Evolutionary conservation across 2,329 filamentous ascomycete species (phyloP), one percentile per base, ranked within the genome.

Genomic region (Phyllosticta citribraziliensis): DNA sequence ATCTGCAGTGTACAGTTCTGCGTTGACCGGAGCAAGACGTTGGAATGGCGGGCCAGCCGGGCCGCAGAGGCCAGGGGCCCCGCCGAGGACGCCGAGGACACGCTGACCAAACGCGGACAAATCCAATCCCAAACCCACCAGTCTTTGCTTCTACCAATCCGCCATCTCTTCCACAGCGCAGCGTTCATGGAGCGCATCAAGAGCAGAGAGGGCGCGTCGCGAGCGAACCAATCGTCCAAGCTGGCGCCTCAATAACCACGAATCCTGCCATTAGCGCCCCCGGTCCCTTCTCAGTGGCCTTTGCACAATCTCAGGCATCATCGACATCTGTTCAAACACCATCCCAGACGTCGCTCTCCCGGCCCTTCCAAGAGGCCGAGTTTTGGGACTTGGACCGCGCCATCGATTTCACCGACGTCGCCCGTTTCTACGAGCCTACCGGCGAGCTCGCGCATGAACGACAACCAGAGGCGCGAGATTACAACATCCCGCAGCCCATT

Each of bases 341-440:
- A 47, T 47, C 17, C 51, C 51, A 53, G 51, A 12, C 51, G 8
- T 53, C 51, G 12, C 20, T 25, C 51, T 53, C 51, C 51, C 20
- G 51, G 51, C 51, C 51, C 51, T 19, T 53, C 51, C 17, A 17
- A 8, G 51, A 53, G 20, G 19, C 53, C 17, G 54, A 61, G 58
- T 61, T 66, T 54, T 75, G 74, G 73, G 73, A 75, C 65, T 77
- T 74, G 74, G 69, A 71, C 33, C 67, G 66, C 52, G 65, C 72
- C 8, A 64, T 72, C 56, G 71, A 73, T 62, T 71, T 72, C 52
- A 63, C 70, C 22, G 69, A 69, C 52, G 70, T 73, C 53, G 64
- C 67, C 4, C 66, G 67, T 30, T 70, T 74, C 58, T 77, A 75
- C 70, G 76, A 79, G 62, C 76, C 75, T 3, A 76, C 78, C 66